Percentiles rank a stretch among this genome's conserved stretches.
Conservation (phyloP, 768 basidiomycete genomes). For the Dendrothele bispora region DNA sequence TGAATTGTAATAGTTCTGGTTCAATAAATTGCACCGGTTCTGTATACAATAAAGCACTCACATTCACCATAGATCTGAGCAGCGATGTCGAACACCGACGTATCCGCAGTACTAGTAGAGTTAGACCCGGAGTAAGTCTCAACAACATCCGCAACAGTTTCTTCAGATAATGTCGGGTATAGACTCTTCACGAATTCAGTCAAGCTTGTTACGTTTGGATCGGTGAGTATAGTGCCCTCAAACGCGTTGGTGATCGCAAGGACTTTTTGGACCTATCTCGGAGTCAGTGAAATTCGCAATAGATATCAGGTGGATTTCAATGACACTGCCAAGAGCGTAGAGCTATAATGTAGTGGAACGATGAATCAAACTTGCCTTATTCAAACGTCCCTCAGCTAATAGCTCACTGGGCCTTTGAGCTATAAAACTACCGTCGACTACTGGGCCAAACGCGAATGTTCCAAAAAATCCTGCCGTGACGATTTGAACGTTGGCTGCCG, state of each 20-base stretch:
- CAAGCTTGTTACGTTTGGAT: conserved; percentile 23
- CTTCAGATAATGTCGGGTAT: conserved; percentile 35
- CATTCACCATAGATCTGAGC: conserved; percentile 39
- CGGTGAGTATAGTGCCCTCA: conserved; percentile 39
- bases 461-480: conserved; percentile 34
- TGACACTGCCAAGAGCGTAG: too few species aligned
- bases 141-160: conserved; percentile 22
- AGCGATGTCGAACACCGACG: conserved; percentile 33
- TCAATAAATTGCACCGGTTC: too few species aligned
- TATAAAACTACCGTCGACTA: conserved; percentile 49
- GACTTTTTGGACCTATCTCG: too few species aligned
- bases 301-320: too few species aligned
- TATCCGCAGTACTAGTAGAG: too few species aligned
- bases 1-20: too few species aligned
- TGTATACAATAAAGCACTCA: conserved; percentile 15
- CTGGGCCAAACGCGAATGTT: conserved; percentile 39
- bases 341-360: neutral
- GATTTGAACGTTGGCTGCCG: conserved; percentile 32
- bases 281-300: too few species aligned
- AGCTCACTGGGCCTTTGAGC: conserved; percentile 39
- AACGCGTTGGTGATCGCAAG: conserved; percentile 37
- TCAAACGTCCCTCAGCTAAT: conserved; percentile 35
- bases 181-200: conserved; percentile 35
- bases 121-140: conserved; percentile 27
- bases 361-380: conserved; percentile 33